Base-by-base conservation (phyloP, 352 stramenopile genomes). In the Globisporangium abappressorium region DNA sequence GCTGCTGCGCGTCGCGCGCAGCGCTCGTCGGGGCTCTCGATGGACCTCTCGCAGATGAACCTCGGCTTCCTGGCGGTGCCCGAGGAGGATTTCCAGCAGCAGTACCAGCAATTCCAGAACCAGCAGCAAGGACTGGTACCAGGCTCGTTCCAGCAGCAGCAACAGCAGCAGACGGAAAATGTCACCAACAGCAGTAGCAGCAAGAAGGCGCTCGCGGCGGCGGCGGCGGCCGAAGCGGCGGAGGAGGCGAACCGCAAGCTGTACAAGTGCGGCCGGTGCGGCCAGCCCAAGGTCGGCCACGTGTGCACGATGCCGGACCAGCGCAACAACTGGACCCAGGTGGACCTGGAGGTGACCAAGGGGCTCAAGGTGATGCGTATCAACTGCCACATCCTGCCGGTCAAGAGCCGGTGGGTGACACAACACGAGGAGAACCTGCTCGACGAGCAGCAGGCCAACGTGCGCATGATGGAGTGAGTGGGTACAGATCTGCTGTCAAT, bases 191-290 rank as follows among this genome's bases (percentile, higher is more conserved):
- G 63, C 43, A 82, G 64, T 20, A 61, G 41, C 56, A 72, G 61
- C 47, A 85, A 82, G 66, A 80, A 82, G 57, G 53, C 49, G 5
- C n/a, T 22, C 15, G 24, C 55, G 0, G 36, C 36, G 15, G 36
- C 53, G 1, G 36, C 36, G 22, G 38, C 53, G 2, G 65, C 47
- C n/a, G 63, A 60, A 9, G 43, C 47, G 0, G 64, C 30, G 20
- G 75, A 83, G 38, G 81, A 89, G 18, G 65, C 70, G 57, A 89
- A 85, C 68, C 82, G 84, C 43, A 93, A 93, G 70, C 70, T 87
- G 74, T 95, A 95, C 84, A 95, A 95, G 73, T 95, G 87, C 62
- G 87, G 87, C 5, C 85, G 87, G 43, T 95, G 87, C 54, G 87
- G 87, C 0, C 85, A 95, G 62, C 84, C 86, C 46, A 95, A 95